phyloP scores from a whole-genome alignment of 208 protist species.

The Acanthamoeba quina region DNA sequence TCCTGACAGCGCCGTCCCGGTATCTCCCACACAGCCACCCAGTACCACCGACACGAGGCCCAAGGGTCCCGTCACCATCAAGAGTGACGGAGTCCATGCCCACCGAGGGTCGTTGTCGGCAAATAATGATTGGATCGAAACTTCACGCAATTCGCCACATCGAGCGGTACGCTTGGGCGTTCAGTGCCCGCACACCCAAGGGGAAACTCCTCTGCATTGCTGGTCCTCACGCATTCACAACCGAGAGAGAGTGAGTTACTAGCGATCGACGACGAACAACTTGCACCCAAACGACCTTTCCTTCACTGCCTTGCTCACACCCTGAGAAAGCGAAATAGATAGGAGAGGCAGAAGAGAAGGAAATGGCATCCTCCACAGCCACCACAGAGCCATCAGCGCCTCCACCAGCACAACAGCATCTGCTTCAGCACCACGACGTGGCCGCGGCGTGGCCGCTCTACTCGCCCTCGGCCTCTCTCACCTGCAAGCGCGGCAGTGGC shows the following conservation, averaged over 20 bases:
- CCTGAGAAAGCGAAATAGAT: neutral
- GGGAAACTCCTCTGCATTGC: neutral
- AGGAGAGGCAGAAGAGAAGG: neutral
- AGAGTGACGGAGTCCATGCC: neutral
- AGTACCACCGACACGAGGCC: too few species aligned
- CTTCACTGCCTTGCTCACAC: neutral
- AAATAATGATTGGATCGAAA: neutral
- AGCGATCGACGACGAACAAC: neutral
- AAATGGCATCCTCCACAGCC: neutral
- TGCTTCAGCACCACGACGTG: neutral
- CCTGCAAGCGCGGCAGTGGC: neutral
- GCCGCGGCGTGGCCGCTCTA: neutral
- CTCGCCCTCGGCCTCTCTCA: neutral
- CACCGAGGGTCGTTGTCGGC: neutral
- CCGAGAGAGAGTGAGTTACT: too few species aligned
- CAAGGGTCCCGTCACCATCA: neutral
- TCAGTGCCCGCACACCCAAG: neutral
- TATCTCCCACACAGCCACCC: too few species aligned
- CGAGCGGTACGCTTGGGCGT: neutral
- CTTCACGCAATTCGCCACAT: neutral
- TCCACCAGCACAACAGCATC: neutral
- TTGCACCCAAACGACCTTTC: neutral
- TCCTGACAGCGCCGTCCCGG: too few species aligned
- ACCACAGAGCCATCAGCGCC: neutral
- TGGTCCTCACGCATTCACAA: neutral